These are phyloP conservation scores for Hypoxylon cercidicola DNA, from an alignment of 495 filamentous ascomycete genomes.

Conservation along the genomic window DNA sequence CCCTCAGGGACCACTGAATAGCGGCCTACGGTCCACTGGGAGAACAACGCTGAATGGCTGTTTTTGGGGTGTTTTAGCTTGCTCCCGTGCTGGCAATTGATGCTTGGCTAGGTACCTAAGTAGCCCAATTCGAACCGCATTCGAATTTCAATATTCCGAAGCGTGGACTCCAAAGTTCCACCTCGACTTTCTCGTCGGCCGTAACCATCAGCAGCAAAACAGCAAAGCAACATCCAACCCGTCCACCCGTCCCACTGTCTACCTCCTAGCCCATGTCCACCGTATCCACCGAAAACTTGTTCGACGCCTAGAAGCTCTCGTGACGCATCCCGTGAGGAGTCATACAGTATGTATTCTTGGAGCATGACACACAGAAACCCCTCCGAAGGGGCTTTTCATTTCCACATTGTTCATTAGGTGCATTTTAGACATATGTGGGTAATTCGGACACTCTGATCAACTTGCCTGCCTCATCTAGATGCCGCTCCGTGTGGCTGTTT, in stretches of 20 bases:
- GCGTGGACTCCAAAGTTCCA: not conserved
- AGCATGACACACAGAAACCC: slow-evolving; percentile 31
- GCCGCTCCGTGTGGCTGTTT: slow-evolving; percentile 19
- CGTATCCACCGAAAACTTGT: slow-evolving; percentile 39
- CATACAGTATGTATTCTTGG: slow-evolving; percentile 7
- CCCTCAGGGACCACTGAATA: slow-evolving; percentile 30
- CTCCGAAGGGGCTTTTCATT: slow-evolving; percentile 7
- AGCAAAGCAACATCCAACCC: slow-evolving; percentile 17
- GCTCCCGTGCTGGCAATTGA: slow-evolving; percentile 5
- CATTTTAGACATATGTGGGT: not conserved
- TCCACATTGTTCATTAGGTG: not conserved
- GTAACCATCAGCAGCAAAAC: slow-evolving; percentile 1
- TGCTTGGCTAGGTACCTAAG: slow-evolving; percentile 19
- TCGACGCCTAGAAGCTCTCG: slow-evolving; percentile 27
- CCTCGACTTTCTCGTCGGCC: slow-evolving; percentile 1
- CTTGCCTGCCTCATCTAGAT: slow-evolving; percentile 25
- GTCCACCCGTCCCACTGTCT: slow-evolving; percentile 18
- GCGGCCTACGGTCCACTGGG: slow-evolving; percentile 28
- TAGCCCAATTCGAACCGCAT: slow-evolving; percentile 31
- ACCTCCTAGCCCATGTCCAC: slow-evolving; percentile 8
- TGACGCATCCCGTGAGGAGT: slow-evolving; percentile 36
- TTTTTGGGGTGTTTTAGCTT: not conserved
- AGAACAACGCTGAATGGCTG: slow-evolving; percentile 12
- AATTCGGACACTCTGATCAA: not conserved
- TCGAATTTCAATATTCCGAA: slow-evolving; percentile 11